Conservation (phyloP, 345 rosid species). For the Garcia nutans region DNA sequence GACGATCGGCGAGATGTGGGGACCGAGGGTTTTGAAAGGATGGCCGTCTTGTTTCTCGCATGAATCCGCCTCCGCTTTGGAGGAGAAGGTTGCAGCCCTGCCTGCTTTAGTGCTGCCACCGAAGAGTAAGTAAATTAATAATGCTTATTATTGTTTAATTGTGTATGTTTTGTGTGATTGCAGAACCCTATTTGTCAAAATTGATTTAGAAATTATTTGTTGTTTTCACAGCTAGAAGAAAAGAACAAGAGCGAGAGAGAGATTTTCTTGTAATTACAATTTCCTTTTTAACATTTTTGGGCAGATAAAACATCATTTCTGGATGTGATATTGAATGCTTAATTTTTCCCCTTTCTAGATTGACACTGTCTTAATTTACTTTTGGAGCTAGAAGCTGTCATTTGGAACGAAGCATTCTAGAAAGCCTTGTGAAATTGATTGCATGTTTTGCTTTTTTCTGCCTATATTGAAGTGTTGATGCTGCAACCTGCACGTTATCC, state of each 20-base stretch:
- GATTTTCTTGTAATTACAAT: background rate
- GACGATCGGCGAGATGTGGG: constrained; percentile 87
- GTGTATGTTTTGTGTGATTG: background rate
- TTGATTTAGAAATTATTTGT: background rate
- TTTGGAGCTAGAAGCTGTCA: background rate
- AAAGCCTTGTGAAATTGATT: background rate
- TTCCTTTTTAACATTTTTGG: background rate
- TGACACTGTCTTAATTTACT: background rate
- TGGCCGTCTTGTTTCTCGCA: constrained; percentile 78
- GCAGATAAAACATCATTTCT: background rate
- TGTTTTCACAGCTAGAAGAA: background rate
- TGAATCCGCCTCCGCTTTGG: constrained; percentile 38
- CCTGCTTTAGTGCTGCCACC: constrained; percentile 59
- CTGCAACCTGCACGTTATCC: constrained; percentile 17
- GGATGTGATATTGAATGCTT: background rate
- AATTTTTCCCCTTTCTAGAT: background rate
- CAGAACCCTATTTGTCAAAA: background rate
- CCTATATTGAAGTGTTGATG: background rate
- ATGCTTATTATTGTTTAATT: background rate
- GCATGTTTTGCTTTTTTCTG: background rate
- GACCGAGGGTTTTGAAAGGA: constrained; percentile 77
- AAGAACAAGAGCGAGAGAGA: background rate
- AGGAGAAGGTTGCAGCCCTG: constrained; percentile 42
- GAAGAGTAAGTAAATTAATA: constrained; percentile 53
- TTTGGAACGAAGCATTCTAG: background rate